phyloP scores from a whole-genome alignment of 139 green algal species.

The Coelastrella sp. region DNA sequence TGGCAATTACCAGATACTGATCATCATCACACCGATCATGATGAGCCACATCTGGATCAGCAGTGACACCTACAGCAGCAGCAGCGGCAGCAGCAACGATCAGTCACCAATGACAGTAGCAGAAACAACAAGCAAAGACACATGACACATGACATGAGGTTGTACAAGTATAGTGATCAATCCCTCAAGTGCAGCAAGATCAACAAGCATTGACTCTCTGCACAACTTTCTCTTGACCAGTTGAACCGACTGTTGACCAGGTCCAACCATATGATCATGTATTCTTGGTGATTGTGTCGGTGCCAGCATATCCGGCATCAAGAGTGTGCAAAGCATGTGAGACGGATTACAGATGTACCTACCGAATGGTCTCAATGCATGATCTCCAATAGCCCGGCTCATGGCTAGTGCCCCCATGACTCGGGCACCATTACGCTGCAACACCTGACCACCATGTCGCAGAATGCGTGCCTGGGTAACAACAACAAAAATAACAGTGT shows the following conservation, averaged over 20 bases:
- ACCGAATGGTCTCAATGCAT: slow-evolving; percentile 58
- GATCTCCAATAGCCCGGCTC: slow-evolving; percentile 76
- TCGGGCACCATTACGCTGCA: slow-evolving; percentile 65
- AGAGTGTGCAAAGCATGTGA: too few relatives aligned
- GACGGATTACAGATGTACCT: slow-evolving; percentile 48
- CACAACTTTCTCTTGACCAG: too few relatives aligned
- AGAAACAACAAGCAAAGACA: not conserved
- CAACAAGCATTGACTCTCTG: too few relatives aligned
- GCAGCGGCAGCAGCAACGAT: not conserved
- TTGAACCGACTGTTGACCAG: too few relatives aligned
- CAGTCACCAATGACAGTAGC: not conserved
- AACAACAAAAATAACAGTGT: not conserved
- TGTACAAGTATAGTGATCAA: too few relatives aligned
- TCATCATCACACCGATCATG: slow-evolving; percentile 48
- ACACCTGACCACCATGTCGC: slow-evolving; percentile 65
- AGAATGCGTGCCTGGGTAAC: slow-evolving; percentile 53
- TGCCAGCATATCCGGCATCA: too few relatives aligned
- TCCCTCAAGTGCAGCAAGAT: too few relatives aligned
- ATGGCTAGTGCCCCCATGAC: slow-evolving; percentile 80
- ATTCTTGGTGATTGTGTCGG: too few relatives aligned
- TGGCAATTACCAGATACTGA: slow-evolving; percentile 71
- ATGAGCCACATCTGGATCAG: slow-evolving; percentile 28
- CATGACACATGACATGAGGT: too few relatives aligned
- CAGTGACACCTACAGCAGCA: slow-evolving; percentile 26
- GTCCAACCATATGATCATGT: too few relatives aligned